Base-by-base conservation (phyloP, 192 early-diverging fungal genomes). In the Rhizoclosmatium sp. region DNA sequence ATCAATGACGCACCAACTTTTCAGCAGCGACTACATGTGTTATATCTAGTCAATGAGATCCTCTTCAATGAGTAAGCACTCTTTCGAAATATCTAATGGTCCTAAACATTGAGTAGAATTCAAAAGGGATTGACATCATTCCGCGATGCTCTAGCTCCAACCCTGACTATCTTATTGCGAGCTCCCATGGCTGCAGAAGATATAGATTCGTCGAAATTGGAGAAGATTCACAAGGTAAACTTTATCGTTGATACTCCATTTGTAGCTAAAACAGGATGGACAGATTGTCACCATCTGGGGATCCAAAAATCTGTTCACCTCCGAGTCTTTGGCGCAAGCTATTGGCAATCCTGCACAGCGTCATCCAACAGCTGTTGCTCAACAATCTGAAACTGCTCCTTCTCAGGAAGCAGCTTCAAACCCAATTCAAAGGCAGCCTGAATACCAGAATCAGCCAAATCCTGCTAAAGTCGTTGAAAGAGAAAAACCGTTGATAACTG, bases 221-320 rank as follows among this genome's bases (percentile, higher is more conserved):
- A 69, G 46, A 69, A 69, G 23, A 47, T 69, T 47, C 19, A 21
- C 40, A 69, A 69, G 46, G 67, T 69, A 47, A 16, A 5, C 46
- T 40, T 39, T 41, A 65, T 65, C n/a, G 31, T 41, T 65, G 19
- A 21, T 12, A 40, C 12, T 39, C 1, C 46, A 44, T 47, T 47
- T 69, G 9, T 5, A 10, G 39, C 46, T 46, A 12, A 42, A 2
- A 16, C 31, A 10, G 12, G 12, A 69, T 47, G 12, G 16, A 19
- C 7, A 69, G 67, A 69, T 69, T 47, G 16, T 69, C n/a, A 42
- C 67, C 12, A 69, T 69, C 46, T 69, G 67, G 67, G 21, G 31
- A 19, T 12, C 67, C 12, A 69, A 69, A 47, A 47, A 69, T 47
- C 14, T 69, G 45, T 69, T 69, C 46, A 23, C 67, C 16, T 12